Conservation (phyloP, 1,284 basidiomycete genomes). For the Tilletia indica region DNA sequence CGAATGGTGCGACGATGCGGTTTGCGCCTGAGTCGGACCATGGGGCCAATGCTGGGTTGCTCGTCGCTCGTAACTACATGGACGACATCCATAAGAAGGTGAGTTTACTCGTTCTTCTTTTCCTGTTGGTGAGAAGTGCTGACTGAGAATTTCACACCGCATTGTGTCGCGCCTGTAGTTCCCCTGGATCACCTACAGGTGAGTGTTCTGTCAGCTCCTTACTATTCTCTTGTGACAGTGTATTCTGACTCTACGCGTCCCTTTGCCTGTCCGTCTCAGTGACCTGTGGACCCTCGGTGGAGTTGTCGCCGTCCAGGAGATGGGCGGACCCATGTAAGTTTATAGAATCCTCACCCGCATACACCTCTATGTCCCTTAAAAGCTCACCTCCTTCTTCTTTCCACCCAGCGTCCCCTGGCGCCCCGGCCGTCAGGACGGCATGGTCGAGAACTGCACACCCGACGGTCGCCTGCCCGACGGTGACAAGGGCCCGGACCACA, state of each 20-base stretch:
- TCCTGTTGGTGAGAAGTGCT: conserved; percentile 59
- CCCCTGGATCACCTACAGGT: conserved; percentile 51
- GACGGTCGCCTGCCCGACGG: conserved; percentile 94
- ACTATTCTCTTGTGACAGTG: no score
- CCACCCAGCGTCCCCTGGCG: conserved; percentile 55
- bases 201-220: neutral
- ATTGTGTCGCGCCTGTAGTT: conserved; percentile 21
- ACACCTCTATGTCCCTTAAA: neutral
- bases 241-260: neutral
- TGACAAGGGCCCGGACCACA: conserved; percentile 76
- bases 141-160: neutral
- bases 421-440: conserved; percentile 56
- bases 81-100: conserved; percentile 73
- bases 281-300: conserved; percentile 58
- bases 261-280: neutral
- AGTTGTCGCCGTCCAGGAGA: conserved; percentile 68
- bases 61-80: conserved; percentile 78
- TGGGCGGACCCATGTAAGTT: conserved; percentile 24
- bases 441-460: conserved; percentile 64
- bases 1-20: conserved; percentile 58
- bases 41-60: conserved; percentile 81
- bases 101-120: conserved; percentile 63
- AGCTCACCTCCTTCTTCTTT: neutral
- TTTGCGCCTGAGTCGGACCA: conserved; percentile 64
- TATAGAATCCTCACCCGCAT: no score